Percentiles rank a stretch among this genome's conserved stretches.
Conservation (phyloP, 306 rosid species). For the Citrullus colocynthis region DNA sequence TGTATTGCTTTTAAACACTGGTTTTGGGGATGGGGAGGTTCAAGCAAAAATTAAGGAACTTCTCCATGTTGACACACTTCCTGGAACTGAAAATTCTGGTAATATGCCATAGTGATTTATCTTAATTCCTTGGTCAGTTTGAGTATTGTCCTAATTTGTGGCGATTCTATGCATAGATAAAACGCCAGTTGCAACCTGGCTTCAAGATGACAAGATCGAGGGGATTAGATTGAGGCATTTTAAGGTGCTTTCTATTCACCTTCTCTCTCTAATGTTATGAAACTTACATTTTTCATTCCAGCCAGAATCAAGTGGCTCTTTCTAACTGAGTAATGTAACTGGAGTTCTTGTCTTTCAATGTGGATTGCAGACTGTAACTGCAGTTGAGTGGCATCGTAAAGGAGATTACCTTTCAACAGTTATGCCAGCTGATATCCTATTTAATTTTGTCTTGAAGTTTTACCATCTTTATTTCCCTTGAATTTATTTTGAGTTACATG, state of each 20-base stretch:
- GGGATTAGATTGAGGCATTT: conserved; percentile 69
- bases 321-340: conserved; percentile 4
- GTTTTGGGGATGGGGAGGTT: conserved; percentile 67
- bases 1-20: conserved; percentile 52
- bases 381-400: conserved; percentile 87
- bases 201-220: conserved; percentile 47
- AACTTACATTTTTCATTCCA: too few species aligned
- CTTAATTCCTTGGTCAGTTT: neutral
- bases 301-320: neutral
- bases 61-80: conserved; percentile 38
- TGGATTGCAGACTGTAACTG: conserved; percentile 60
- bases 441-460: neutral
- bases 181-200: conserved; percentile 54
- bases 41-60: conserved; percentile 50
- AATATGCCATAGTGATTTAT: conserved; percentile 14
- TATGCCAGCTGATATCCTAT: conserved; percentile 91
- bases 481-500: neutral
- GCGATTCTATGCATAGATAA: conserved; percentile 14
- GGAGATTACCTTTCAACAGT: conserved; percentile 96
- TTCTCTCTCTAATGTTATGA: neutral
- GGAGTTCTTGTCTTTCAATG: conserved; percentile 12
- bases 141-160: conserved; percentile 14
- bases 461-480: neutral
- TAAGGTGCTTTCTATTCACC: conserved; percentile 45
- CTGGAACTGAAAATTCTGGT: conserved; percentile 49